Conservation (phyloP, 768 basidiomycete species). For the Naganishia kalamii region DNA sequence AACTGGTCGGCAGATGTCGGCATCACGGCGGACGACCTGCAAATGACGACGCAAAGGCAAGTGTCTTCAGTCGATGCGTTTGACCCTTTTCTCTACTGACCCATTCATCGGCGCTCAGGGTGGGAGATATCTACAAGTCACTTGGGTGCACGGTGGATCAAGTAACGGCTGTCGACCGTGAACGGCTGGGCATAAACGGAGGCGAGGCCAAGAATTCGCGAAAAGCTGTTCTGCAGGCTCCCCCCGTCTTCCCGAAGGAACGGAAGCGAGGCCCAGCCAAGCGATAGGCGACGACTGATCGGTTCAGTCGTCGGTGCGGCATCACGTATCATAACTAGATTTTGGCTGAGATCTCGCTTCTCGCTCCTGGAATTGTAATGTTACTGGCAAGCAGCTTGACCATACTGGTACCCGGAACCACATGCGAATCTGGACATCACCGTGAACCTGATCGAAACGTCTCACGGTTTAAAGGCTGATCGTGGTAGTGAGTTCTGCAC, state of each 20-base stretch:
- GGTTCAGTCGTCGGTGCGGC: background rate
- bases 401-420: no score
- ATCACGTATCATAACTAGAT: background rate
- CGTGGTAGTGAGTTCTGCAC: no score
- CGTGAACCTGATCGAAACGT: no score
- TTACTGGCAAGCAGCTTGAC: no score
- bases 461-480: no score
- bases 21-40: slow-evolving; percentile 66
- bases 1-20: slow-evolving; percentile 66
- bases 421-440: no score
- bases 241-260: slow-evolving; percentile 72
- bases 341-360: no score
- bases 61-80: slow-evolving; percentile 36
- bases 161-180: slow-evolving; percentile 59
- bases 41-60: slow-evolving; percentile 60
- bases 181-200: slow-evolving; percentile 62
- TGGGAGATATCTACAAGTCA: slow-evolving; percentile 67
- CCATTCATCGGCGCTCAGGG: slow-evolving; percentile 47
- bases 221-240: slow-evolving; percentile 66
- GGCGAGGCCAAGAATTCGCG: slow-evolving; percentile 57
- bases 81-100: background rate
- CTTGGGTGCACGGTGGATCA: slow-evolving; percentile 70
- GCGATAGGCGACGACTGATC: slow-evolving; percentile 25
- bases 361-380: no score
- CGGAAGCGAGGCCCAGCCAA: slow-evolving; percentile 37